A percentile compares a stretch with the other conserved stretches of the same genome.
These are phyloP conservation scores for Isochrysis galbana DNA, from an alignment of 78 protist genomes.

Conservation along the genomic window DNA sequence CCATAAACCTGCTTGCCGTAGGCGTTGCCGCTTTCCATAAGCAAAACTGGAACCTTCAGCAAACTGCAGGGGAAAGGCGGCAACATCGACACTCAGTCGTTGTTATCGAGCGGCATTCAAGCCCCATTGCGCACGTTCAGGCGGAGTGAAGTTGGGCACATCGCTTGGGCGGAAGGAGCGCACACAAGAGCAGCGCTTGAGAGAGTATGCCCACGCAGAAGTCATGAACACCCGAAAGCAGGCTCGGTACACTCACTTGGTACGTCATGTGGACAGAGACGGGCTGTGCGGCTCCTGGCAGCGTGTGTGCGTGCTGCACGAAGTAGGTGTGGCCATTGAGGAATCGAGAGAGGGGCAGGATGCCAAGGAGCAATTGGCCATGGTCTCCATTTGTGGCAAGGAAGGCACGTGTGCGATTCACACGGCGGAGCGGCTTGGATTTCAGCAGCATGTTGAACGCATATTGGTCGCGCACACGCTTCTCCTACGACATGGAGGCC, in stretches of 20 bases:
- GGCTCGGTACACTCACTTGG: too few relatives aligned
- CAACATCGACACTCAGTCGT: too few relatives aligned
- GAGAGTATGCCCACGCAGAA: too few relatives aligned
- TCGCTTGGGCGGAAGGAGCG: too few relatives aligned
- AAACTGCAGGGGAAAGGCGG: too few relatives aligned
- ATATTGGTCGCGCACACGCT: neutral
- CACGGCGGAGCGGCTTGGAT: neutral
- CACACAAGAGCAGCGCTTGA: too few relatives aligned
- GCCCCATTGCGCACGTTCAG: too few relatives aligned
- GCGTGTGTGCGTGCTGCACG: conserved; percentile 27
- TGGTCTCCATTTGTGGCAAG: neutral
- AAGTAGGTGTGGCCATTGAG: conserved; percentile 15
- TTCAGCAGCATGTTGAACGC: conserved; percentile 6
- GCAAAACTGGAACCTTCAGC: neutral
- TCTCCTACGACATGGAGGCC: too few relatives aligned
- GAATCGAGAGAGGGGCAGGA: neutral
- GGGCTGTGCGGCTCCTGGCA: neutral
- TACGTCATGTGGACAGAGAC: neutral
- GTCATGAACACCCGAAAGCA: too few relatives aligned
- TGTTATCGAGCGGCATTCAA: too few relatives aligned
- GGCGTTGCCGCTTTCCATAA: neutral
- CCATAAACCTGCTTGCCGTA: neutral
- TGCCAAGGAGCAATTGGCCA: neutral
- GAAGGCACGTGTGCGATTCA: neutral
- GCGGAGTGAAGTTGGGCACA: too few relatives aligned